Conservation (phyloP, 2,329 filamentous ascomycete species). For the Pseudopyrenochaeta lycopersici region DNA sequence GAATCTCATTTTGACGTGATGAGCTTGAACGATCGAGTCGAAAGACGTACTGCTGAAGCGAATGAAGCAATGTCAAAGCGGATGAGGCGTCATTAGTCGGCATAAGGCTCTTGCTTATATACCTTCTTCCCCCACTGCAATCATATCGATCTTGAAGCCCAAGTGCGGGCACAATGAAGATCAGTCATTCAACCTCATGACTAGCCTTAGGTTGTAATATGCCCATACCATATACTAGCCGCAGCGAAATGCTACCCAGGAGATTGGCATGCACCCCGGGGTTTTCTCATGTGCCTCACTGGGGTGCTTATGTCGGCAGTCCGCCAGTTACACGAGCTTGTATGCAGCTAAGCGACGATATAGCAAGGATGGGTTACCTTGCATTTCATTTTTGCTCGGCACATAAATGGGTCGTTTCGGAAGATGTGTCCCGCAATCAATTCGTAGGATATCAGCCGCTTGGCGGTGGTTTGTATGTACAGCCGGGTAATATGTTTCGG, state of each 20-base stretch:
- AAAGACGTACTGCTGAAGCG: background rate
- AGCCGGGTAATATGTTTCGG: conserved; percentile 24
- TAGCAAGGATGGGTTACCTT: background rate
- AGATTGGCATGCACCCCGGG: conserved; percentile 16
- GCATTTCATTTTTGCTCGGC: background rate
- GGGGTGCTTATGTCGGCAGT: conserved; percentile 3
- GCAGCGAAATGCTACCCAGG: conserved; percentile 7
- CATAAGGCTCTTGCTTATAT: conserved; percentile 17
- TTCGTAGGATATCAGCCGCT: conserved; percentile 5
- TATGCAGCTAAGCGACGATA: background rate
- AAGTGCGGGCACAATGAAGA: conserved; percentile 8
- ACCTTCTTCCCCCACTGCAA: background rate
- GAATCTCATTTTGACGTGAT: conserved; percentile 38
- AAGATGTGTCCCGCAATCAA: conserved; percentile 21
- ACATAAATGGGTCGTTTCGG: conserved; percentile 18
- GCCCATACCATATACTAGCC: conserved; percentile 14
- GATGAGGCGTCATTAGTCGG: conserved; percentile 2
- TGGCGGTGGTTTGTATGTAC: conserved; percentile 15
- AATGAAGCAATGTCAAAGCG: conserved; percentile 2
- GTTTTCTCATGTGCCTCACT: conserved; percentile 1
- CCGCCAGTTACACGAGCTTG: background rate
- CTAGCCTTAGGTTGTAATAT: conserved; percentile 14
- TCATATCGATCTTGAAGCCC: background rate
- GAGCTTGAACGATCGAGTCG: background rate
- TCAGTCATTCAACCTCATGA: conserved; percentile 9